Base-by-base conservation (phyloP, 179 eudicot genomes). In the Beta macrorhiza region DNA sequence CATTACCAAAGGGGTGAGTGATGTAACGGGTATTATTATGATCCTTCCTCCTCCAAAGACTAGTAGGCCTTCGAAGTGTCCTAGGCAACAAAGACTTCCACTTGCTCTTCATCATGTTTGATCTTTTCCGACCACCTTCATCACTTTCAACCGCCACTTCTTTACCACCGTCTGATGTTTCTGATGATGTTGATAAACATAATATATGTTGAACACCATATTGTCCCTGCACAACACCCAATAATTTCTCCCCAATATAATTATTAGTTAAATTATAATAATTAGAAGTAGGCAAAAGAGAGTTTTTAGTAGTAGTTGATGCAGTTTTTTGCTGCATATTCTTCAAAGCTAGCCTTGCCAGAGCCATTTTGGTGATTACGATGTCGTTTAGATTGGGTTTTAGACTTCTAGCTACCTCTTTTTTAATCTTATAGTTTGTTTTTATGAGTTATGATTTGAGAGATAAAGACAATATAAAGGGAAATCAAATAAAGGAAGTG, bases 311-410 rank as follows among this genome's bases (percentile, higher is more conserved):
- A 70, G 58, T 14, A 32, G 32, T 45, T 52, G 65, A 63, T 47
- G 75, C 20, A 32, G 64, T 68, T 68, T 83, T 80, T 75, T 82
- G 83, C 14, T 81, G 83, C 76, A 82, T 57, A 72, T 84, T 78
- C 83, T 84, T 88, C 68, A 84, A 13, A 63, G 72, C 88, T 83
- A 86, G 57, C 81, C 88, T 83, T 49, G 85, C 83, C 67, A 88
- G 42, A 63, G 84, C 84, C 90, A 86, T 86, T 20, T n/a, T 8
- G 11, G 32, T 32, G 59, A 52, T 17, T n/a, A 49, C 68, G 80
- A 17, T 17, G 75, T 76, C 75, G 76, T 56, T 29, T 29, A 29
- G 32, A 29, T 29, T 29, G 32, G 25, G 25, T 25, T 25, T 25
- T 25, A 25, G 25, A 25, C 25, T 25, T 25, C 25, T 25, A 25